Percentiles rank a stretch among this genome's conserved stretches.
Evolutionary conservation across 257 asterid species (phyloP).

Genomic region (Agastache rugosa): DNA sequence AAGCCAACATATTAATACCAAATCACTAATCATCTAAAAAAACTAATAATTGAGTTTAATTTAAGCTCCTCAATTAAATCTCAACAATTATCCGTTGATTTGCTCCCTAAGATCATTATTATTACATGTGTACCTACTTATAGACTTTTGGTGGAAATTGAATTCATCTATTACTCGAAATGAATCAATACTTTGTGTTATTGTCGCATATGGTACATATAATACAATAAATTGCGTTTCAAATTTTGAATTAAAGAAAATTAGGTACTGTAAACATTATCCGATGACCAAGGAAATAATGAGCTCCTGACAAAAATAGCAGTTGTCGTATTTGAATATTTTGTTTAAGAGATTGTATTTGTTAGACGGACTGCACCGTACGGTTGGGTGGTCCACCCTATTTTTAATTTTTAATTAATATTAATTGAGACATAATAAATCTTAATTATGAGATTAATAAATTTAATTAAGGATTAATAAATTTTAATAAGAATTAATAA

Average conservation of each 20-base stretch:
- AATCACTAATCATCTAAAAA: neutral
- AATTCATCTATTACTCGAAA: neutral
- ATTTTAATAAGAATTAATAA: too few species aligned
- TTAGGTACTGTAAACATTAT: slow-evolving; percentile 19
- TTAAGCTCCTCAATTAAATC: neutral
- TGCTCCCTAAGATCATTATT: neutral
- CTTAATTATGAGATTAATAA: too few species aligned
- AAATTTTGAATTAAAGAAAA: slow-evolving; percentile 18
- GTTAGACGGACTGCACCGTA: too few species aligned
- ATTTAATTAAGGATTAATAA: too few species aligned
- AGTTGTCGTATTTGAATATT: neutral
- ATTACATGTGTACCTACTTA: neutral
- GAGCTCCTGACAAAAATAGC: slow-evolving; percentile 1
- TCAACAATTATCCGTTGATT: neutral
- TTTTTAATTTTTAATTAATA: too few species aligned
- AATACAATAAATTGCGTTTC: neutral
- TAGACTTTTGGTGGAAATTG: neutral
- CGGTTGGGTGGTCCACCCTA: too few species aligned
- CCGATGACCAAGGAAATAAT: slow-evolving; percentile 28
- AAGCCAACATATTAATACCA: neutral
- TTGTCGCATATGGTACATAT: neutral
- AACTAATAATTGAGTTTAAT: neutral
- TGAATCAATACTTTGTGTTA: neutral
- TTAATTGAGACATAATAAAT: too few species aligned
- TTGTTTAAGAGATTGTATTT: too few species aligned